Conservation (phyloP, 768 basidiomycete species). For the Naganishia vishniacii region DNA sequence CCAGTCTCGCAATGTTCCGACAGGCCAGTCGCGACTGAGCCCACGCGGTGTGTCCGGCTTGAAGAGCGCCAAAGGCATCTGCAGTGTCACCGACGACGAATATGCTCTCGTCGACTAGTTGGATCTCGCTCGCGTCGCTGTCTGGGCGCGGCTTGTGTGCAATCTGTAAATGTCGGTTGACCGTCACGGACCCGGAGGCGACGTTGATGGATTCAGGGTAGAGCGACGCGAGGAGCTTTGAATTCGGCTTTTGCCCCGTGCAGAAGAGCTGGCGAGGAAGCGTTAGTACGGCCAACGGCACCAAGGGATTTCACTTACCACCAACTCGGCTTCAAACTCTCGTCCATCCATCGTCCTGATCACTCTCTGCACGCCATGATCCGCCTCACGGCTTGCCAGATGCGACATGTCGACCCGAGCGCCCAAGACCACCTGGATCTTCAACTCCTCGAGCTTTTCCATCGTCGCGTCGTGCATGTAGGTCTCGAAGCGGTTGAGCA, state of each 20-base stretch:
- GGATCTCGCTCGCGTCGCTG: constrained; percentile 1
- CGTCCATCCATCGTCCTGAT: constrained; percentile 40
- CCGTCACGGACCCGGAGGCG: constrained; percentile 34
- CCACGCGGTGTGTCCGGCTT: constrained; percentile 49
- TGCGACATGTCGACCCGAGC: constrained; percentile 33
- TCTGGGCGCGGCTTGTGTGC: not conserved
- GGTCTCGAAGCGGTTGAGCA: constrained; percentile 47
- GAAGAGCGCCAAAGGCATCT: constrained; percentile 40
- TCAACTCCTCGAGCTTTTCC: constrained; percentile 33
- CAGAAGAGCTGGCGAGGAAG: constrained; percentile 38
- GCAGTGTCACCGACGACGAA: constrained; percentile 49
- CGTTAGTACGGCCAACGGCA: not conserved
- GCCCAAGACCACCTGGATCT: constrained; percentile 41
- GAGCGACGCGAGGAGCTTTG: constrained; percentile 37
- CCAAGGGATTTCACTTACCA: constrained; percentile 27
- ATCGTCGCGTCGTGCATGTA: constrained; percentile 44
- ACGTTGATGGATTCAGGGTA: constrained; percentile 38
- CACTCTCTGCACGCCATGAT: constrained; percentile 28
- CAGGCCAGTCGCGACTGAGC: constrained; percentile 45
- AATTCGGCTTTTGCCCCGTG: constrained; percentile 47
- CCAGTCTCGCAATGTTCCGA: constrained; percentile 37
- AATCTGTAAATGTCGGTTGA: constrained; percentile 28
- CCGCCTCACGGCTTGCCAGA: constrained; percentile 18
- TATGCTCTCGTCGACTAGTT: constrained; percentile 22
- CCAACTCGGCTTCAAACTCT: constrained; percentile 41